Evolutionary conservation across 2,329 filamentous ascomycete genomes (phyloP).

Genomic region (Lachnellula suecica): DNA sequence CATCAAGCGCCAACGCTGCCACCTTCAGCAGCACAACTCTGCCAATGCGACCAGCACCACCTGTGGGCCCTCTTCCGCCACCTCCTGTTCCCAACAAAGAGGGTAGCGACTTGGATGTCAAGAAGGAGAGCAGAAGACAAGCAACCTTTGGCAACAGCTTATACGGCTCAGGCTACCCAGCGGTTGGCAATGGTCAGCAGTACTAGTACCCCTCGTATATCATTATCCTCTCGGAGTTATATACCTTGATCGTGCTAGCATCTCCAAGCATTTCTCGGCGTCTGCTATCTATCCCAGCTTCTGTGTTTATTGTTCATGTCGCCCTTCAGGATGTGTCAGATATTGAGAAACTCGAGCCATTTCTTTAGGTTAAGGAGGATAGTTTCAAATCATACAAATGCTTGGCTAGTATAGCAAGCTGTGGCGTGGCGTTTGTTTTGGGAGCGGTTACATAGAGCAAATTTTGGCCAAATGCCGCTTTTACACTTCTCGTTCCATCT

Average conservation of each 20-base stretch:
- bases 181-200: constrained; percentile 16
- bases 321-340: background rate
- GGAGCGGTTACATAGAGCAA: constrained; percentile 17
- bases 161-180: constrained; percentile 27
- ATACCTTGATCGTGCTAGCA: constrained; percentile 12
- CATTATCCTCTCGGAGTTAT: constrained; percentile 3
- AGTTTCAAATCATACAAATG: constrained; percentile 1
- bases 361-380: constrained; percentile 2
- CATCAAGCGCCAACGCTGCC: constrained; percentile 44
- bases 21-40: constrained; percentile 53
- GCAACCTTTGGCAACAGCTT: constrained; percentile 47
- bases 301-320: background rate
- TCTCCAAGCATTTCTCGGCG: constrained; percentile 19
- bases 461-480: constrained; percentile 1
- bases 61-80: constrained; percentile 58
- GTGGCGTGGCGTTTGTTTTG: constrained; percentile 14
- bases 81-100: constrained; percentile 52
- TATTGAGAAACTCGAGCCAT: background rate
- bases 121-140: constrained; percentile 52
- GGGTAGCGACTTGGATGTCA: constrained; percentile 40
- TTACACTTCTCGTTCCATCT: constrained; percentile 2
- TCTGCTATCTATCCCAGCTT: background rate
- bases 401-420: background rate
- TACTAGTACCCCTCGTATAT: constrained; percentile 12
- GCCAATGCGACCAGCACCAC: constrained; percentile 61